Conservation (phyloP, 2,329 filamentous ascomycete species). For the Botrytis sinoallii region DNA sequence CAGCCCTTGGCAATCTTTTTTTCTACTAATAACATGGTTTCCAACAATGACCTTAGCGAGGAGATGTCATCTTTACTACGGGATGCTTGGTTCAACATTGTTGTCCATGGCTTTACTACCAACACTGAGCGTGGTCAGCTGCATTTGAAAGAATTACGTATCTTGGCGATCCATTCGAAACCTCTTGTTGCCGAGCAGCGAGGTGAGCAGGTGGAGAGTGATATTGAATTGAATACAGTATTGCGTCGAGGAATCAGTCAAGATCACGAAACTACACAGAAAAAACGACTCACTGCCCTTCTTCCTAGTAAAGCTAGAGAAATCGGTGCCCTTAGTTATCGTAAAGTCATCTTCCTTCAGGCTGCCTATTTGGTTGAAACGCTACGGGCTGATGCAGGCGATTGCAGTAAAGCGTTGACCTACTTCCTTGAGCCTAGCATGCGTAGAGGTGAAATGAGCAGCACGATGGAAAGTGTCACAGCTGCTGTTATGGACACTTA, state of each 20-base stretch:
- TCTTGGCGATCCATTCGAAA: slow-evolving; percentile 82
- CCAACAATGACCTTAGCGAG: slow-evolving; percentile 52
- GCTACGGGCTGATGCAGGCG: slow-evolving; percentile 78
- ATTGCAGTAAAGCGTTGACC: slow-evolving; percentile 82
- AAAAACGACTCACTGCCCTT: slow-evolving; percentile 69
- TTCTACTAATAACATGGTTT: slow-evolving; percentile 58
- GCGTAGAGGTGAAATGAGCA: slow-evolving; percentile 60
- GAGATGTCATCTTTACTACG: slow-evolving; percentile 72
- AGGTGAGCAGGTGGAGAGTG: slow-evolving; percentile 87
- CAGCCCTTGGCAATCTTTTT: slow-evolving; percentile 85
- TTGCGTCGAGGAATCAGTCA: slow-evolving; percentile 80
- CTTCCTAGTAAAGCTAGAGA: slow-evolving; percentile 75
- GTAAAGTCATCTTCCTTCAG: slow-evolving; percentile 88
- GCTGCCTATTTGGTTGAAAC: slow-evolving; percentile 87
- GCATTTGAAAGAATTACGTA: slow-evolving; percentile 72
- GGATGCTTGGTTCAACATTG: slow-evolving; percentile 98
- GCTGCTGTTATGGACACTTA: slow-evolving; percentile 76
- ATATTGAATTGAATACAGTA: slow-evolving; percentile 94
- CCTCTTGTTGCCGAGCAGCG: slow-evolving; percentile 85
- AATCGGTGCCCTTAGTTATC: slow-evolving; percentile 79
- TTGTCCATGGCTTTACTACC: slow-evolving; percentile 84
- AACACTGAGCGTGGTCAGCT: slow-evolving; percentile 70
- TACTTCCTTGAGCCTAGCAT: slow-evolving; percentile 95
- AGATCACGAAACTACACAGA: slow-evolving; percentile 75
- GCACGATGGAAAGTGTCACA: slow-evolving; percentile 62